Conservation (phyloP, 1,284 basidiomycete species). For the Pascua sp. region DNA sequence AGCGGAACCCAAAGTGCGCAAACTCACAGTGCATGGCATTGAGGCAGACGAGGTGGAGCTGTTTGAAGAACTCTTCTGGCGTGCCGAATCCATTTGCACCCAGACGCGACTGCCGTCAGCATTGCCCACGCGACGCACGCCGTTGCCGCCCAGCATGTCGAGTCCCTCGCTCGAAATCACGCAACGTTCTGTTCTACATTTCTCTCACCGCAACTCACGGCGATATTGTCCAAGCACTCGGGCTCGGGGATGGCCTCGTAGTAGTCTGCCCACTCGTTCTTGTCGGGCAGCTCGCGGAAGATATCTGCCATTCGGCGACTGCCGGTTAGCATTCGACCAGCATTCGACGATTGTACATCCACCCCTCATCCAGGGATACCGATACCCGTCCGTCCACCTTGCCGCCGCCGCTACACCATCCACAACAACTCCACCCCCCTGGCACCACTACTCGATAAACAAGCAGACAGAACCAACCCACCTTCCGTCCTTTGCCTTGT, state of each 20-base stretch:
- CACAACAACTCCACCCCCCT: background rate
- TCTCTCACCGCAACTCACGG: conserved; percentile 25
- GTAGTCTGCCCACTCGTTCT: conserved; percentile 40
- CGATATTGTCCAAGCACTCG: conserved; percentile 43
- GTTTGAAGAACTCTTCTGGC: conserved; percentile 44
- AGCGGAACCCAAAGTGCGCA: too few species aligned
- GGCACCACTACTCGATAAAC: too few species aligned
- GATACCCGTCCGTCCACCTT: too few species aligned
- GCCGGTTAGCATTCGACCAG: background rate
- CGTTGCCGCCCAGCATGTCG: too few species aligned
- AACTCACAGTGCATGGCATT: conserved; percentile 49
- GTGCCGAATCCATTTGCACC: conserved; percentile 26
- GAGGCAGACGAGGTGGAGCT: conserved; percentile 47
- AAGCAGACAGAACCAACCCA: conserved; percentile 21
- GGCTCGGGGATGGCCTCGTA: conserved; percentile 47
- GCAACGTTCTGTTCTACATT: background rate
- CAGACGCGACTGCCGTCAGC: conserved; percentile 28
- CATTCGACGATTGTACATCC: background rate
- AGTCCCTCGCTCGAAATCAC: too few species aligned
- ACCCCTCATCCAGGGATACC: background rate
- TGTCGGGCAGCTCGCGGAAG: conserved; percentile 43
- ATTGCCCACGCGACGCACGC: too few species aligned
- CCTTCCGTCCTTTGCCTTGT: conserved; percentile 39
- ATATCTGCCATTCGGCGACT: conserved; percentile 38
- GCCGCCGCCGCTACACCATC: background rate